Evolutionary conservation across 768 basidiomycete species (phyloP), one percentile per base, ranked within the genome.

Genomic region (Lentinula edodes): DNA sequence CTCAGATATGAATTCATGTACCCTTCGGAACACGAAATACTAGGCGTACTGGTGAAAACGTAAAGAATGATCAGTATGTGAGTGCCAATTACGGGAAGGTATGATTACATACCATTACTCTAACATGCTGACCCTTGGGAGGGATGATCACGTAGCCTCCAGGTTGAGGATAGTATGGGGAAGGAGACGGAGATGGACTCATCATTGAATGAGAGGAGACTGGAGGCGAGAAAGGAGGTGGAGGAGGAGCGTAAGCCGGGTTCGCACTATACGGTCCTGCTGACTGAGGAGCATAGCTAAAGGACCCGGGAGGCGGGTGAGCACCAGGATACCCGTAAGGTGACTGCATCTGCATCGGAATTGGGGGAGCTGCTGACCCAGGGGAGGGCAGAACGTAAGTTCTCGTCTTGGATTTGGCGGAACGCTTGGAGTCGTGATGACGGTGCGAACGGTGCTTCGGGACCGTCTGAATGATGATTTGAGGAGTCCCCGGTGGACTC

Each of bases 391-490:
- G 6, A 35, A 58, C 42, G 45, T 58, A 58, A 28, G 20, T 34
- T 20, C 52, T 35, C 23, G 56, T 34, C 56, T 45, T 58, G 10
- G 42, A 20, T 9, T 58, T 58, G 42, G 52, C 45, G 6, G 53
- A 54, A 54, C 56, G 41, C 20, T 36, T 58, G 2, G 56, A 58
- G 28, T 41, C 39, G n/a, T 41, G 56, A 28, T 58, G 56, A 28
- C 56, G 56, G 15, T 58, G 56, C 5, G 56, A 58, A 20, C 45
- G 56, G 35, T 58, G 38, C 41, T 58, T 58, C 20, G 56, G 56
- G 16, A 43, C 15, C 2, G 56, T 39, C n/a, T 58, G 56, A 34
- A 58, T 58, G 18, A 58, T 46, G 45, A 58, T 58, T 36, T 45
- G 56, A 3, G 56, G 42, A 34, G 56, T 42, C 9, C n/a, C 42